These are phyloP conservation scores for Nepenthes mirabilis DNA, from an alignment of 148 eudicot genomes.

Conservation along the genomic window DNA sequence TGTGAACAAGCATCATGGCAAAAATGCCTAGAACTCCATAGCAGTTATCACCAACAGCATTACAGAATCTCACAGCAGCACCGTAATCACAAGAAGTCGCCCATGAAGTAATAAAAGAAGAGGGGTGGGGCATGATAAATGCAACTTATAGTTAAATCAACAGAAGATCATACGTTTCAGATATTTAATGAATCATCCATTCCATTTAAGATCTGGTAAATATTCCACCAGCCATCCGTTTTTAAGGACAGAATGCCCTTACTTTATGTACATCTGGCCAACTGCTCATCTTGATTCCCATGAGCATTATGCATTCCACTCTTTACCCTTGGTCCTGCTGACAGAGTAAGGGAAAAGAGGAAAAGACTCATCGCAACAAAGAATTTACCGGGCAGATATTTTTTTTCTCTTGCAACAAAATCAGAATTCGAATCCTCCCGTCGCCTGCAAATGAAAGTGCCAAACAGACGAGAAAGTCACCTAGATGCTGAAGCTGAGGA, in stretches of 20 bases:
- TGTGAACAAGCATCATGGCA: no score
- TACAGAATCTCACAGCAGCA: no score
- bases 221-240: conserved; percentile 14
- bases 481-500: not conserved
- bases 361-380: not conserved
- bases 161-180: no score
- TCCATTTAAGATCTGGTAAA: no score
- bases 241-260: conserved; percentile 18
- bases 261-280: conserved; percentile 34
- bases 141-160: no score
- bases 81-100: no score
- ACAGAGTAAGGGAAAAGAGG: not conserved
- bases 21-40: no score
- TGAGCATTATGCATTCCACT: conserved; percentile 11
- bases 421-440: conserved; percentile 82
- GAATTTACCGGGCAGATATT: no score
- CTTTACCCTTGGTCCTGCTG: not conserved
- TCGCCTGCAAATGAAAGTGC: conserved; percentile 44
- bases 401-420: not conserved
- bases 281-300: conserved; percentile 13
- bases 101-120: no score
- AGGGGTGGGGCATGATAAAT: no score
- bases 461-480: conserved; percentile 4
- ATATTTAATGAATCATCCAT: no score
- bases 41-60: no score